Evolutionary conservation across 306 rosid species (phyloP).

Genomic region (barrel medic (Medicago truncatula)): DNA sequence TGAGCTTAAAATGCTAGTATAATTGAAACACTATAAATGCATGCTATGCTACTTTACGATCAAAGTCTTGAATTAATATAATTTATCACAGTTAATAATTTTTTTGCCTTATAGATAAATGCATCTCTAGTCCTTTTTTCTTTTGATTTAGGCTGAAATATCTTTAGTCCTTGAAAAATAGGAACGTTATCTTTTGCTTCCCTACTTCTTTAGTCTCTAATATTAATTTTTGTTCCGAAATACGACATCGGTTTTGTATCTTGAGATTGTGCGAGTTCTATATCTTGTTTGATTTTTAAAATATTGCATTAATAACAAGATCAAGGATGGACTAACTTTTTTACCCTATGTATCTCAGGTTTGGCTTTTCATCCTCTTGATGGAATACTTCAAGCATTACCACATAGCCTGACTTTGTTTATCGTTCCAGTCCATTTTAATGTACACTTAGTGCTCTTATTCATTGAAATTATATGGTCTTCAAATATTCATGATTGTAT

Average conservation of each 20-base stretch:
- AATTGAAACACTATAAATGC: no score
- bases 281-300: background rate
- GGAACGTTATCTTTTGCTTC: no score
- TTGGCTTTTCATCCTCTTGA: constrained; percentile 95
- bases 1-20: no score
- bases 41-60: no score
- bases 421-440: constrained; percentile 81
- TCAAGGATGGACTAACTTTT: background rate
- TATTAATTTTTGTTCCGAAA: no score
- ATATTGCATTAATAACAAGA: background rate
- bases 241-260: background rate
- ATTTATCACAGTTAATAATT: no score
- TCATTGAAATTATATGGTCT: constrained; percentile 84
- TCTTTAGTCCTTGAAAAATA: no score
- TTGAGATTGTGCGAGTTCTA: background rate
- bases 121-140: background rate
- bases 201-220: no score
- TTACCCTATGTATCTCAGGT: constrained; percentile 58
- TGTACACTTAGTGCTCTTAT: constrained; percentile 65
- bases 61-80: no score
- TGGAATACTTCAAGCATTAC: constrained; percentile 92
- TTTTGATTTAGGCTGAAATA: no score
- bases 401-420: constrained; percentile 68
- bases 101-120: no score
- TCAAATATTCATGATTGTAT: constrained; percentile 92